Base-by-base conservation (phyloP, 2,329 filamentous ascomycete genomes). In the Pestalotiopsis sp. region DNA sequence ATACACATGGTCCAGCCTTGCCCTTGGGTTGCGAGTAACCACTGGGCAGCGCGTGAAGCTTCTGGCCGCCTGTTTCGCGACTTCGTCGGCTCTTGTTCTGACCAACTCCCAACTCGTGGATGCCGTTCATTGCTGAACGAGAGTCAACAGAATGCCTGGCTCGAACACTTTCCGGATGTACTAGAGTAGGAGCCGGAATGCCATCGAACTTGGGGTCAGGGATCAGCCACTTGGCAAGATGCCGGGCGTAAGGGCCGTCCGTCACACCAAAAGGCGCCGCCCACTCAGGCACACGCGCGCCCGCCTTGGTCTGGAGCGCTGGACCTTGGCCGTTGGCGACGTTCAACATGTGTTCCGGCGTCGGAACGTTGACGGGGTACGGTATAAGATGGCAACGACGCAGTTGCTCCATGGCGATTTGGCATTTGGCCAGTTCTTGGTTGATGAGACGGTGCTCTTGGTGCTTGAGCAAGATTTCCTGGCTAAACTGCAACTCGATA, bases 161-260 rank as follows among this genome's bases (percentile, higher is more conserved):
- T 67, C 81, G 80, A 52, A 79, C 76, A 64, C 78, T 75, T 68
- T 84, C 83, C 68, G 78, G 71, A 61, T 79, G 78, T 39, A 80
- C 79, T 67, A 81, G 80, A 74, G 80, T 79, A 72, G 86, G 82
- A 58, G 83, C 82, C 68, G 85, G 81, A 52, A 85, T 77, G 68
- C 91, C 92, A 78, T 98, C 95, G 79, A 98, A 98, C 62, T 88
- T 88, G 67, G 92, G 88, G 79, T 98, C 94, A 64, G 92, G 93
- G 68, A 98, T 90, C 72, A 99, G 88, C 96, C 96, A 99, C 84
- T 93, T 94, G 77, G 94, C 91, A 81, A 98, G 98, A 82, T 98
- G 96, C 73, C 94, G 91, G 69, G 94, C 91, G 81, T 98, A 98
- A 2, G 96, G 94, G 11, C 96, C 96, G 74, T 98, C 93, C 17